phyloP scores from a whole-genome alignment of 2,329 filamentous ascomycete genomes.

The Pseudogymnoascus pannorum region DNA sequence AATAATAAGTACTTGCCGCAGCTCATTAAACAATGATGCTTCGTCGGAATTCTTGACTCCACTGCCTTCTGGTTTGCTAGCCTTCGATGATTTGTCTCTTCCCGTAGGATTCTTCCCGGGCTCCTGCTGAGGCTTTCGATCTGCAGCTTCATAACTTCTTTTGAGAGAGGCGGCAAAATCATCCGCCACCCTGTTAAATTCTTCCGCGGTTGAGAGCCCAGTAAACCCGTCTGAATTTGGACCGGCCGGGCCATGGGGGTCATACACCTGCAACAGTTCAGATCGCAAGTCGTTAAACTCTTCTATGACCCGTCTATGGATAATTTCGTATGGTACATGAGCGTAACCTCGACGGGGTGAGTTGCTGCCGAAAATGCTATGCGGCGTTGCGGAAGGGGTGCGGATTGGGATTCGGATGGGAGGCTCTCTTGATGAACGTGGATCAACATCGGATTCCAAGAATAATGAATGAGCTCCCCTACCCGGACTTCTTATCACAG shows the following conservation, averaged over 20 bases:
- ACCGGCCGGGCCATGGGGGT: background rate
- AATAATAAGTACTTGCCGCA: slow-evolving; percentile 25
- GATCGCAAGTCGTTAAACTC: background rate
- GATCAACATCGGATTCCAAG: background rate
- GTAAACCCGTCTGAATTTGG: background rate
- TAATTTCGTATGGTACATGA: background rate
- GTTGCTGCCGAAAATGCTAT: background rate
- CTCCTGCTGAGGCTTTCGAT: slow-evolving; percentile 10
- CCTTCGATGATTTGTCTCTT: background rate
- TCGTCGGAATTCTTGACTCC: background rate
- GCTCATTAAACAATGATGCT: background rate
- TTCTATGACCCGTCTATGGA: background rate
- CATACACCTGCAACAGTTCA: background rate
- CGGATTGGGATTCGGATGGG: background rate
- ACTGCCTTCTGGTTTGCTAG: slow-evolving; percentile 16
- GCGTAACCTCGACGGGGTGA: background rate
- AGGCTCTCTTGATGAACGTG: background rate
- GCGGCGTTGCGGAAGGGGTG: background rate
- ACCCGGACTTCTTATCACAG: background rate
- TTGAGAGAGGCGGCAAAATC: slow-evolving; percentile 14
- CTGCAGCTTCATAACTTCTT: slow-evolving; percentile 15
- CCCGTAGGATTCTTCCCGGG: background rate
- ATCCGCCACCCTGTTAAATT: slow-evolving; percentile 15
- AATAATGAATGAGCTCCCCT: background rate
- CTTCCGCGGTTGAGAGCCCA: slow-evolving; percentile 7